phyloP scores from a whole-genome alignment of 495 filamentous ascomycete species.

The Hyaloscypha hepaticicola region DNA sequence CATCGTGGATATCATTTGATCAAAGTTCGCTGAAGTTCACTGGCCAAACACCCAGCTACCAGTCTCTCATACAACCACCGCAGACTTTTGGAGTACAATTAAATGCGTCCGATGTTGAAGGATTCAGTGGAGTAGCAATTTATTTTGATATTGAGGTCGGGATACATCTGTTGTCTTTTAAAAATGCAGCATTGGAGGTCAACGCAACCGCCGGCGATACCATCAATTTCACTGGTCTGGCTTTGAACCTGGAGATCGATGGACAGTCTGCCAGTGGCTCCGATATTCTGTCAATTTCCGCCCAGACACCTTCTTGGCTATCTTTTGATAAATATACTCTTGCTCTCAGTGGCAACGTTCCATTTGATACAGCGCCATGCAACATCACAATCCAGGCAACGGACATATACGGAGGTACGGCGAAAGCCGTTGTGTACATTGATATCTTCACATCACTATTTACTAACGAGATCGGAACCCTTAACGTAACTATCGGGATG shows the following conservation, averaged over 20 bases:
- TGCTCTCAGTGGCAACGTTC: slow-evolving; percentile 62
- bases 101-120: slow-evolving; percentile 76
- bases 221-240: slow-evolving; percentile 56
- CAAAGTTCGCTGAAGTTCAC: slow-evolving; percentile 61
- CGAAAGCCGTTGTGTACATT: slow-evolving; percentile 63
- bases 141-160: slow-evolving; percentile 70
- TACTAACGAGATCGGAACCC: slow-evolving; percentile 37
- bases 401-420: slow-evolving; percentile 62
- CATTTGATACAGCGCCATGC: slow-evolving; percentile 49
- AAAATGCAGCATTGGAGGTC: slow-evolving; percentile 53
- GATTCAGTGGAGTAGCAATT: slow-evolving; percentile 66
- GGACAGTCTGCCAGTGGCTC: slow-evolving; percentile 46
- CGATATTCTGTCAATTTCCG: slow-evolving; percentile 48
- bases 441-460: slow-evolving; percentile 45
- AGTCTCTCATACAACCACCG: slow-evolving; percentile 62
- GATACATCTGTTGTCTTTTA: slow-evolving; percentile 63
- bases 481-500: slow-evolving; percentile 61
- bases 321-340: slow-evolving; percentile 63
- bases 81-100: slow-evolving; percentile 72
- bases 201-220: slow-evolving; percentile 56
- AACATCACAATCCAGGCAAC: slow-evolving; percentile 65
- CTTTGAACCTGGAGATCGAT: slow-evolving; percentile 59
- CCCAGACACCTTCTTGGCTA: slow-evolving; percentile 67
- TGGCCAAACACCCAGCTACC: slow-evolving; percentile 65
- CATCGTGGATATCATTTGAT: slow-evolving; percentile 85